Percentiles rank a stretch among this genome's conserved stretches.
These are phyloP conservation scores for Pythium dissimile DNA, from an alignment of 352 stramenopile species.

Conservation along the genomic window DNA sequence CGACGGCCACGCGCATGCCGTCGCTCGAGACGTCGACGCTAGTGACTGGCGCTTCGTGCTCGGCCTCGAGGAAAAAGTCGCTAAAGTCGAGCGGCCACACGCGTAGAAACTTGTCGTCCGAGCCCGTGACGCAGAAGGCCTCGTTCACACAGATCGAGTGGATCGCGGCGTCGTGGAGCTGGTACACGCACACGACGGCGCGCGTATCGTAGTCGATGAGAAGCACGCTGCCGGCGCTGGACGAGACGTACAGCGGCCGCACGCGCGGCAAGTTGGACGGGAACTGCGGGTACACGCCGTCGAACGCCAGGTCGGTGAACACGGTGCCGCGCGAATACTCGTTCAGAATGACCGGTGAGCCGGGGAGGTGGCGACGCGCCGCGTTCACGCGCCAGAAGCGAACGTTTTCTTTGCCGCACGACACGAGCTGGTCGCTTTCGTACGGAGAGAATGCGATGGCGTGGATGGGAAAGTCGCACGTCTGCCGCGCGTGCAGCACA, in stretches of 20 bases:
- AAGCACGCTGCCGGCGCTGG: constrained; percentile 70
- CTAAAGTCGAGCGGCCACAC: constrained; percentile 92
- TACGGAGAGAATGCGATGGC: constrained; percentile 82
- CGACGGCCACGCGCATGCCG: constrained; percentile 76
- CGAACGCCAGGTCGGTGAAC: constrained; percentile 87
- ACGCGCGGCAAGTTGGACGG: constrained; percentile 50
- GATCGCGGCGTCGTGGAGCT: constrained; percentile 85
- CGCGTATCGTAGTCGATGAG: constrained; percentile 82
- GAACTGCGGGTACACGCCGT: constrained; percentile 54
- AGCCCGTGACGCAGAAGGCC: constrained; percentile 87
- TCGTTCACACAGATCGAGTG: constrained; percentile 84
- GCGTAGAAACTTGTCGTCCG: constrained; percentile 82
- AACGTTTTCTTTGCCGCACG: constrained; percentile 90
- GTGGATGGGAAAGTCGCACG: constrained; percentile 81
- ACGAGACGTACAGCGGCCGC: constrained; percentile 75
- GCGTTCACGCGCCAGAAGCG: constrained; percentile 83
- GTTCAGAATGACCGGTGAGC: constrained; percentile 83
- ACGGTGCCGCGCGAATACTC: constrained; percentile 83
- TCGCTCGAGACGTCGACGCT: constrained; percentile 71
- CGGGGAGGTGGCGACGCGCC: constrained; percentile 54
- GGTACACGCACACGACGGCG: constrained; percentile 86
- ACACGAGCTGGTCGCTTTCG: constrained; percentile 77
- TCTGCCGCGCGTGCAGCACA: constrained; percentile 71
- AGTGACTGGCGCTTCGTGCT: constrained; percentile 70
- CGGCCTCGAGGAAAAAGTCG: constrained; percentile 90